phyloP scores from a whole-genome alignment of 2,329 filamentous ascomycete species.

The Ceratocystis colombiana region DNA sequence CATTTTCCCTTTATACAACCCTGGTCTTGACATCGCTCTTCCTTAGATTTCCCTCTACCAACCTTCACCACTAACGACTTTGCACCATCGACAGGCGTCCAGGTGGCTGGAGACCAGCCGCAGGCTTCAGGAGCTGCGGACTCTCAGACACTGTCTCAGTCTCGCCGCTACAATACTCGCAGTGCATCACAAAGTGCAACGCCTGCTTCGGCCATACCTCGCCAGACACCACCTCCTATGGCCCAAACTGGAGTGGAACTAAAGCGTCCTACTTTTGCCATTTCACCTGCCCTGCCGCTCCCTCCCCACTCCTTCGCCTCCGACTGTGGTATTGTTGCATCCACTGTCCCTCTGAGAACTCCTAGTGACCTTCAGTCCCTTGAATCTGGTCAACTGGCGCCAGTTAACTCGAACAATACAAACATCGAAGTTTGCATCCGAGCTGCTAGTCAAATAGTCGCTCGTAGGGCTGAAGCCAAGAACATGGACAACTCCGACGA shows the following conservation, averaged over 20 bases:
- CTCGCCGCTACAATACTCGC: conserved; percentile 6
- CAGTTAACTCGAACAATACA: neutral
- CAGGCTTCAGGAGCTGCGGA: neutral
- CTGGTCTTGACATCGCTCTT: neutral
- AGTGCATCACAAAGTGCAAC: neutral
- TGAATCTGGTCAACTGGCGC: neutral
- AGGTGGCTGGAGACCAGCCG: neutral
- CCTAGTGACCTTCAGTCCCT: neutral
- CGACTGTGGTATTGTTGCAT: neutral
- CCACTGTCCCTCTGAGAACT: neutral
- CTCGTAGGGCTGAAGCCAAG: too few relatives aligned
- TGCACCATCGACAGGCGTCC: neutral
- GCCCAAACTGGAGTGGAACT: too few relatives aligned
- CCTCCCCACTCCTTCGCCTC: neutral
- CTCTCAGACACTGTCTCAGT: neutral
- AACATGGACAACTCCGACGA: neutral
- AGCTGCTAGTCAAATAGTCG: neutral
- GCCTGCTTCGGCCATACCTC: neutral
- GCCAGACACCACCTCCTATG: neutral
- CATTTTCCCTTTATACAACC: neutral
- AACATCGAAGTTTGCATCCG: conserved; percentile 11
- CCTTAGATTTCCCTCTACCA: neutral
- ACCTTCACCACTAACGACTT: neutral
- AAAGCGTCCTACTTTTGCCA: too few relatives aligned
- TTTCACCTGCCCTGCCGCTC: too few relatives aligned